Evolutionary conservation across 2,329 filamentous ascomycete species (phyloP), one percentile per base, ranked within the genome.

Genomic region (Simplicillium aogashimaense): DNA sequence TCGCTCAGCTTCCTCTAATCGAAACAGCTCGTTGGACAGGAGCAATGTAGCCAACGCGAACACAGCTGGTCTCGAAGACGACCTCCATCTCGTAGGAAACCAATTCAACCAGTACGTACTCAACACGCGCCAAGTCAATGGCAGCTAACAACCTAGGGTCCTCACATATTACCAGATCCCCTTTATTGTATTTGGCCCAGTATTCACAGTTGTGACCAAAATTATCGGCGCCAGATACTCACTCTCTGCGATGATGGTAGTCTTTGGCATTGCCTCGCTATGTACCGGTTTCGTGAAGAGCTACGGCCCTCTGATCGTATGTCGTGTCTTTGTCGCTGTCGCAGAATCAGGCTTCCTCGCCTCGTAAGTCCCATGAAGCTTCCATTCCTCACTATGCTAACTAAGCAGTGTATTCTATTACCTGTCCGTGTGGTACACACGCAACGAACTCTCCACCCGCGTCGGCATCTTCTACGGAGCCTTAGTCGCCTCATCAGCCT

Each of bases 1-100:
- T n/a, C n/a, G n/a, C n/a, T n/a, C n/a, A n/a, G 20, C 20, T 9
- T 25, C 20, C 20, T 25, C 20, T 25, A 6, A 25, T 9, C 20
- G 20, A 6, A 5, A 9, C 18, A 43, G 41, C 33, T 43, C 41
- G 29, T 37, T 43, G 7, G 41, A 43, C 28, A 37, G 41, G 14
- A 43, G 41, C 41, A 43, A 40, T 33, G 29, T 43, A 5, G 40
- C 41, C 18, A 43, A 43, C 37, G 32, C 41, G 33, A 32, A 43
- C 41, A 14, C 35, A 17, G 37, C 33, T 17, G 31, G 33, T 11
- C 20, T 25, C 20, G 20, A 25, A 25, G 20, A 25, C 20, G 20
- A 25, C 20, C 20, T 25, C 20, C 5, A 25, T 9, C 32, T 43
- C 12, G 16, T 31, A 1, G 34, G 29, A 14, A 43, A 43, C 33